A percentile compares a stretch with the other conserved stretches of the same genome.
phyloP scores from a whole-genome alignment of 345 rosid genomes.

The Conringia planisiliqua region DNA sequence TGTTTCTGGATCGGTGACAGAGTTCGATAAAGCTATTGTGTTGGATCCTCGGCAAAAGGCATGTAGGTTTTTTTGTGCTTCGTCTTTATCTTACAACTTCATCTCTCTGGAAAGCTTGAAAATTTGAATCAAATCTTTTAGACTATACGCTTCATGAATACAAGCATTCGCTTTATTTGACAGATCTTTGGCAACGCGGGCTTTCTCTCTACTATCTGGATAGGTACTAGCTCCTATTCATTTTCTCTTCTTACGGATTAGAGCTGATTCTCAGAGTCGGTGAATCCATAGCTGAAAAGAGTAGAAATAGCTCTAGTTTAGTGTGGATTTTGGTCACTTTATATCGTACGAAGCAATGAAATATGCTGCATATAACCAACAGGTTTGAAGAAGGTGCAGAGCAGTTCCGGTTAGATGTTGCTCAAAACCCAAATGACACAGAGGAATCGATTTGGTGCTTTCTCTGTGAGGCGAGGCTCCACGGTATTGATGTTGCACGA shows the following conservation, averaged over 20 bases:
- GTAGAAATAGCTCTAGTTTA: neutral
- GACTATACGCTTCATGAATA: neutral
- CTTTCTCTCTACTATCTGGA: conserved; percentile 63
- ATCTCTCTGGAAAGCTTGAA: neutral
- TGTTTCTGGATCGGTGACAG: conserved; percentile 62
- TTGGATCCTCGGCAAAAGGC: conserved; percentile 80
- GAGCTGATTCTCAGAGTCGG: neutral
- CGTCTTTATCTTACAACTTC: neutral
- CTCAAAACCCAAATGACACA: conserved; percentile 83
- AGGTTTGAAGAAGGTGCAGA: conserved; percentile 90
- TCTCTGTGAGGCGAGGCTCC: conserved; percentile 74
- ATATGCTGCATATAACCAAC: conserved; percentile 8
- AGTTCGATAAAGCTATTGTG: conserved; percentile 76
- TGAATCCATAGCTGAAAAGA: neutral
- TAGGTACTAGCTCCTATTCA: conserved; percentile 36
- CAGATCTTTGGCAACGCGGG: conserved; percentile 77
- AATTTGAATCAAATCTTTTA: neutral
- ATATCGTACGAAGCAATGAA: neutral
- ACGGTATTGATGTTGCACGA: conserved; percentile 65
- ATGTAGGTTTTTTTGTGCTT: conserved; percentile 46
- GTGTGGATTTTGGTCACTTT: neutral
- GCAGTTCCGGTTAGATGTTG: conserved; percentile 92
- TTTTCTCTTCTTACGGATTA: neutral
- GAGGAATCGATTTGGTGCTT: conserved; percentile 95
- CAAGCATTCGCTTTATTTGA: neutral